Evolutionary conservation across 1,139 yeast genomes (phyloP), one percentile per base, ranked within the genome.

Genomic region (Yamadazyma pseudoaaseri): DNA sequence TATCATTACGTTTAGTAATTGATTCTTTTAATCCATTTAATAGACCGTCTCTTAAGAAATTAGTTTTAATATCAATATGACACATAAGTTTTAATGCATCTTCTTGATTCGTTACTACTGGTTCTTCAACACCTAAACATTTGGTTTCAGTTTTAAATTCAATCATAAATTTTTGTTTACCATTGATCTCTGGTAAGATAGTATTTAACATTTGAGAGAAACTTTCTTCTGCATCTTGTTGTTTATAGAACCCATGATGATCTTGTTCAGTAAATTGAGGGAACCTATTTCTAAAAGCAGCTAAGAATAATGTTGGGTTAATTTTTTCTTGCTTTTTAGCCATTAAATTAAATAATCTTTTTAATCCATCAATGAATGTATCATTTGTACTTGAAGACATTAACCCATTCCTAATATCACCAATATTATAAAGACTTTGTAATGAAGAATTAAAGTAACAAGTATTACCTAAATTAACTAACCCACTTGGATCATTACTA

Each of bases 221-320:
- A 16, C 94, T 86, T 57, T 92, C 99, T 62, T 92, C 99, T 0
- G 98, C 98, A 67, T 92, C 99, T 60, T 92, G 99, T 63, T 92
- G 98, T 56, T 86, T 89, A 56, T 75, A 85, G 39, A 74, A 69
- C 1, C 97, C 97, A 36, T 69, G 65, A 32, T 73, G 72, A 33
- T 76, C 78, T 44, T 75, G 70, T 54, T 92, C 97, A 28, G 85
- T 86, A 61, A 94, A 92, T 61, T 94, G 97, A 1, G 97, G 97
- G 52, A 77, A 86, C 14, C 70, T 64, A 36, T 70, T 66, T 60
- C 92, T 76, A 43, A 86, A 68, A 24, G 78, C 62, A 24, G 79
- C 66, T 42, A 90, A 65, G 41, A 90, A 77, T 27, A 79, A 65
- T 23, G 79, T 60, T 15, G 96, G 96, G 57, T 49, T 80, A 58